Percentiles rank a stretch among this genome's conserved stretches.
Evolutionary conservation across 2,329 filamentous ascomycete genomes (phyloP).

Genomic region (Lasiodiplodia sp.): DNA sequence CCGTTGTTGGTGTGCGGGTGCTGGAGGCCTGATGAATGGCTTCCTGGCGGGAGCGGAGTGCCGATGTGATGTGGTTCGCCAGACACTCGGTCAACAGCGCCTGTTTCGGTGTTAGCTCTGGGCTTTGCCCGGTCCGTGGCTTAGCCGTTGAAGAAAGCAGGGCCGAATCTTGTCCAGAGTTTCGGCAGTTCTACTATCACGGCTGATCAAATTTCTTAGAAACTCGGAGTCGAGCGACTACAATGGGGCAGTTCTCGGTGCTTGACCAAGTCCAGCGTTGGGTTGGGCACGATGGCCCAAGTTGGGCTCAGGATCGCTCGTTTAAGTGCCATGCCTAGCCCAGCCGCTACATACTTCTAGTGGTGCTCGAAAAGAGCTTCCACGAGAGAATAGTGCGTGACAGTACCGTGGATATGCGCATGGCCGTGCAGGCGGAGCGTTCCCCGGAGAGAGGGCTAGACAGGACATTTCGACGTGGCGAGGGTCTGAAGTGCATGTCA

Average conservation of each 20-base stretch:
- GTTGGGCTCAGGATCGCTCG: background rate
- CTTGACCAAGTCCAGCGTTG: background rate
- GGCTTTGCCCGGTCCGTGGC: conserved; percentile 3
- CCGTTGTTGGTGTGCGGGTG: conserved; percentile 11
- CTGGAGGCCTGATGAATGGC: conserved; percentile 5
- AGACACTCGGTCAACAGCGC: background rate
- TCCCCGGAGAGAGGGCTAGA: background rate
- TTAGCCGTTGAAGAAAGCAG: conserved; percentile 1
- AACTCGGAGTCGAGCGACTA: background rate
- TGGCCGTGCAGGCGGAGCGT: background rate
- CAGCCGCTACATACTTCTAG: background rate
- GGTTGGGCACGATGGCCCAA: background rate
- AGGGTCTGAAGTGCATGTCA: background rate
- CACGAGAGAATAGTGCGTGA: background rate
- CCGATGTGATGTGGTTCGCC: conserved; percentile 14
- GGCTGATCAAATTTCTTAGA: background rate
- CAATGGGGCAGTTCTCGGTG: background rate
- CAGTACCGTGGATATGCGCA: background rate
- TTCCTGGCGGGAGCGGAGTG: background rate
- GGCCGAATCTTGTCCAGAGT: background rate
- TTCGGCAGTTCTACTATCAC: background rate
- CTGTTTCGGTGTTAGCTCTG: conserved; percentile 19
- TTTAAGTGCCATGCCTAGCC: background rate
- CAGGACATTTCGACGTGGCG: background rate
- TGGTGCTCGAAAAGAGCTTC: background rate